phyloP scores from a whole-genome alignment of 805 yeast genomes.

The Hanseniaspora singularis region DNA sequence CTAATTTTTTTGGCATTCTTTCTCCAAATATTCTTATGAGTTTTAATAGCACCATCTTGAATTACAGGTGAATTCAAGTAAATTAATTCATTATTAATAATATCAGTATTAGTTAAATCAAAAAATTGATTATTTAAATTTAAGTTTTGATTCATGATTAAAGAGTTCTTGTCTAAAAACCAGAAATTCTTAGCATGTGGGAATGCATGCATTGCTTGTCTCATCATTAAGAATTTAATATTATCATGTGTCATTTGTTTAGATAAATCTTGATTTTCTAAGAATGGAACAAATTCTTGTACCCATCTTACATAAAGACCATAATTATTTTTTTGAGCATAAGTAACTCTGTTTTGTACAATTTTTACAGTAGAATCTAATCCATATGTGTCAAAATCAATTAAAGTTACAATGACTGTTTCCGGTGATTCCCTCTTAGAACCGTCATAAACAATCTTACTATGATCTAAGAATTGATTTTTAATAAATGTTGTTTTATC shows the following conservation, averaged over 20 bases:
- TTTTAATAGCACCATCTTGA: constrained; percentile 29
- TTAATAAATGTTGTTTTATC: constrained; percentile 35
- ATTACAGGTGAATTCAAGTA: constrained; percentile 39
- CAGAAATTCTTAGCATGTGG: constrained; percentile 86
- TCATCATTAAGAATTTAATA: constrained; percentile 31
- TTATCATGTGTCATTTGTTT: constrained; percentile 19
- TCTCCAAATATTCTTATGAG: constrained; percentile 54
- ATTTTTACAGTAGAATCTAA: constrained; percentile 49
- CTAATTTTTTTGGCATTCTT: constrained; percentile 62
- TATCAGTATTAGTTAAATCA: constrained; percentile 48
- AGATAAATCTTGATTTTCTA: constrained; percentile 35
- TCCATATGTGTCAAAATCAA: constrained; percentile 61
- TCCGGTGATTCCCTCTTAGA: constrained; percentile 40
- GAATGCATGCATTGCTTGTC: constrained; percentile 89
- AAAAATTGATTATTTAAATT: constrained; percentile 51
- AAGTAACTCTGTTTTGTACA: constrained; percentile 78
- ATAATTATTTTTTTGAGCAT: constrained; percentile 68
- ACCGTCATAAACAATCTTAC: constrained; percentile 37
- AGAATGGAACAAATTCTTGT: constrained; percentile 63
- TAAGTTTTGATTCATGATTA: constrained; percentile 59
- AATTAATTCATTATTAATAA: neutral
- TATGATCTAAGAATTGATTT: constrained; percentile 52
- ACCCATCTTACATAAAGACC: constrained; percentile 78
- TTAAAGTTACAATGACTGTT: constrained; percentile 61
- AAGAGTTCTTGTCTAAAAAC: constrained; percentile 68